These are phyloP conservation scores for Arachnomyces sp. DNA, from an alignment of 2,329 filamentous ascomycete genomes.

Conservation along the genomic window DNA sequence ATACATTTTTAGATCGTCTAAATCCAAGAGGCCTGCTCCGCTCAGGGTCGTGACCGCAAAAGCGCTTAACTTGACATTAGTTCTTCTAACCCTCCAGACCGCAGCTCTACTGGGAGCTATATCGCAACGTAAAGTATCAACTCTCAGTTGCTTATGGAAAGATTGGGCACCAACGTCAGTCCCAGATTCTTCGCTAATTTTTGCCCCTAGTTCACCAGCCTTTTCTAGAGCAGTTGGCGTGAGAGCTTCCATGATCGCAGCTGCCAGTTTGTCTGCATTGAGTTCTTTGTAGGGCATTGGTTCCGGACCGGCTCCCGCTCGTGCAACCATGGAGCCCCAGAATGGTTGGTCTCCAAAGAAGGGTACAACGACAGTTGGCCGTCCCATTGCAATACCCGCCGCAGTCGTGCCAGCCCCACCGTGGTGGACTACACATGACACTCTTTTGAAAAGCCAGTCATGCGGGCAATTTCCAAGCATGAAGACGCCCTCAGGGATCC, in stretches of 20 bases:
- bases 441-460: slow-evolving; percentile 78
- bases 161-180: slow-evolving; percentile 55
- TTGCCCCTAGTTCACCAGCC: slow-evolving; percentile 50
- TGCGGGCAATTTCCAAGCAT: slow-evolving; percentile 82
- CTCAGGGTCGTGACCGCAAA: slow-evolving; percentile 64
- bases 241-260: slow-evolving; percentile 54
- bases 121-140: slow-evolving; percentile 60
- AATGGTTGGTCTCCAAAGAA: slow-evolving; percentile 84
- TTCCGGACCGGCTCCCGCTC: slow-evolving; percentile 61
- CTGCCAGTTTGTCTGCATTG: slow-evolving; percentile 57
- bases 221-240: slow-evolving; percentile 51
- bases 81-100: slow-evolving; percentile 65
- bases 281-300: slow-evolving; percentile 63
- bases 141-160: slow-evolving; percentile 62
- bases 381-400: slow-evolving; percentile 70
- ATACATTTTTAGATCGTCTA: slow-evolving; percentile 65
- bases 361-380: slow-evolving; percentile 73
- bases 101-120: slow-evolving; percentile 61
- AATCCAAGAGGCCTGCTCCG: slow-evolving; percentile 55
- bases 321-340: slow-evolving; percentile 69
- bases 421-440: slow-evolving; percentile 77
- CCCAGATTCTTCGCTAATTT: slow-evolving; percentile 59
- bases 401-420: slow-evolving; percentile 83
- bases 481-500: slow-evolving; percentile 66
- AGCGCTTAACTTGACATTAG: slow-evolving; percentile 58